Evolutionary conservation across 768 basidiomycete genomes (phyloP).

Genomic region (Mycena metata): DNA sequence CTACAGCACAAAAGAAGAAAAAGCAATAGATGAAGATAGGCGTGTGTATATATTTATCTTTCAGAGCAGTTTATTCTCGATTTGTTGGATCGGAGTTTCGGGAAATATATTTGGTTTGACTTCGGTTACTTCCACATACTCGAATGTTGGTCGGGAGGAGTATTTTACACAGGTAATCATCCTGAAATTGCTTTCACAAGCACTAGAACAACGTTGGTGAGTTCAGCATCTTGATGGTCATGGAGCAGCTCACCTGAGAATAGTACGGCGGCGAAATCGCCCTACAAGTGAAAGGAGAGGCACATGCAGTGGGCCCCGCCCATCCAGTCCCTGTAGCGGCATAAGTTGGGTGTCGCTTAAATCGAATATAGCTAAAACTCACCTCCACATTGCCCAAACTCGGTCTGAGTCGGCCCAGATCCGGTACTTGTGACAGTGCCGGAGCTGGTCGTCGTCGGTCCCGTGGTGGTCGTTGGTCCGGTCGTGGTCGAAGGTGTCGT

Average conservation of each 20-base stretch:
- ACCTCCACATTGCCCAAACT: constrained; percentile 36
- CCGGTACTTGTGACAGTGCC: constrained; percentile 8
- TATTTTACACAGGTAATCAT: too few relatives aligned
- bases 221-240: background rate
- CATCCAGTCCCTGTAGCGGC: constrained; percentile 20
- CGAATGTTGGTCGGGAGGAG: too few relatives aligned
- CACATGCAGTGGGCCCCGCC: constrained; percentile 31
- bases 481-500: constrained; percentile 4
- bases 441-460: constrained; percentile 1
- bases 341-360: background rate
- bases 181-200: constrained; percentile 3
- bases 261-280: constrained; percentile 31
- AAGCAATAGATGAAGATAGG: constrained; percentile 28
- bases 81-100: background rate
- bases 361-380: background rate
- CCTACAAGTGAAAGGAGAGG: constrained; percentile 21
- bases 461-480: background rate
- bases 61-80: constrained; percentile 1
- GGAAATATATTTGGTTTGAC: background rate
- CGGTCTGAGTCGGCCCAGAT: constrained; percentile 22
- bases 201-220: constrained; percentile 25
- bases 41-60: constrained; percentile 19
- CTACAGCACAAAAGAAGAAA: constrained; percentile 35
- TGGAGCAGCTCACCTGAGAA: constrained; percentile 27
- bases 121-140: too few relatives aligned